Conservation (phyloP, 2,329 filamentous ascomycete genomes). For the Amphichorda felina region DNA sequence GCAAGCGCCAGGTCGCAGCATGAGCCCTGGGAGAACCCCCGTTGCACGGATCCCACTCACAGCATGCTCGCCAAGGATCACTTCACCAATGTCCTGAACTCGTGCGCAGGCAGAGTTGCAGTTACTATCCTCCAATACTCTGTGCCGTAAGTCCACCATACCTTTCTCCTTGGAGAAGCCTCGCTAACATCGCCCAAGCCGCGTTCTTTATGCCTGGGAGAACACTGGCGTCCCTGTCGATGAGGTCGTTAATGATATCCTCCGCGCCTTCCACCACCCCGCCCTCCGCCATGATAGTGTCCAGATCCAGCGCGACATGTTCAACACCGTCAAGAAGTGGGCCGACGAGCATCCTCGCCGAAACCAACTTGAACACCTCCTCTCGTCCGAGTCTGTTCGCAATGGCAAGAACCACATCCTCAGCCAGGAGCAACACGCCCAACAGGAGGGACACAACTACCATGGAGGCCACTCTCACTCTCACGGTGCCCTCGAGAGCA, state of each 20-base stretch:
- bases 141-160: conserved; percentile 48
- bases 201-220: conserved; percentile 87
- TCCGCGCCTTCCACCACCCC: conserved; percentile 84
- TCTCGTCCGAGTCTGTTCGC: conserved; percentile 75
- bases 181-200: conserved; percentile 25
- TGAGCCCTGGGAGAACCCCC: conserved; percentile 68
- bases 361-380: conserved; percentile 57
- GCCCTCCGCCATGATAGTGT: conserved; percentile 62
- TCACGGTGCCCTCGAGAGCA: conserved; percentile 22
- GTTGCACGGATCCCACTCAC: conserved; percentile 68
- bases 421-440: conserved; percentile 16
- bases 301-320: conserved; percentile 84
- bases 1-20: conserved; percentile 64
- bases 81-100: conserved; percentile 69
- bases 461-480: conserved; percentile 25
- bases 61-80: conserved; percentile 78
- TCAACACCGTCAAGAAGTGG: conserved; percentile 74
- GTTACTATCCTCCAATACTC: conserved; percentile 73
- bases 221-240: conserved; percentile 72
- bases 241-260: conserved; percentile 71
- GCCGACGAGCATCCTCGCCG: conserved; percentile 56
- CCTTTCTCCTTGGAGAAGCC: neutral
- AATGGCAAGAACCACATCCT: conserved; percentile 68
- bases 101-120: conserved; percentile 63
- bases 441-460: conserved; percentile 11